Conservation (phyloP, 1,139 yeast species). For the Saccharomyces hybrid region DNA sequence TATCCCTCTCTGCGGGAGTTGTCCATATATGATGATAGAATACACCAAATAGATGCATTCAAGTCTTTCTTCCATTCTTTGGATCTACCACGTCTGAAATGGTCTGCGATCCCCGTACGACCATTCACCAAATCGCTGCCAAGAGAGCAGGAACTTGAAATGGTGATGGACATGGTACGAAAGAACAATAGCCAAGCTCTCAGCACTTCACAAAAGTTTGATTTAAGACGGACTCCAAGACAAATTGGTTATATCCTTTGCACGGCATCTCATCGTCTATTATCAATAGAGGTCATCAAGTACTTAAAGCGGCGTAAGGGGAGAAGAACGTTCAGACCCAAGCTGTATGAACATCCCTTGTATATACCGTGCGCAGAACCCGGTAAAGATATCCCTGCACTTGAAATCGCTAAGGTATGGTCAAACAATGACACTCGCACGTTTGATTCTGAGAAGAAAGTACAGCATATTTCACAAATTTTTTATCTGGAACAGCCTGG, state of each 20-base stretch:
- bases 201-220: background rate
- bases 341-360: constrained; percentile 14
- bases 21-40: constrained; percentile 39
- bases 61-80: constrained; percentile 25
- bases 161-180: constrained; percentile 2
- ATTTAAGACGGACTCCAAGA: constrained; percentile 10
- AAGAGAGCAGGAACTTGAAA: background rate
- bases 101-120: constrained; percentile 19
- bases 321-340: background rate
- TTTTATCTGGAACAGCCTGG: background rate
- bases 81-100: constrained; percentile 8
- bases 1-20: constrained; percentile 31
- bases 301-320: constrained; percentile 7
- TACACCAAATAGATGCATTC: constrained; percentile 34
- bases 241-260: constrained; percentile 17
- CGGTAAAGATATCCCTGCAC: constrained; percentile 7
- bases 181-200: background rate
- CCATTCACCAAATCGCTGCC: constrained; percentile 7
- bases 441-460: background rate
- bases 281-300: constrained; percentile 9
- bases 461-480: background rate
- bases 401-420: constrained; percentile 12
- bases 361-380: constrained; percentile 15
- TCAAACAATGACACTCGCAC: constrained; percentile 5
- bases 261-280: constrained; percentile 11